Evolutionary conservation across 2,329 filamentous ascomycete species (phyloP), one percentile per base, ranked within the genome.

Genomic region (Pestalotiopsis sp.): DNA sequence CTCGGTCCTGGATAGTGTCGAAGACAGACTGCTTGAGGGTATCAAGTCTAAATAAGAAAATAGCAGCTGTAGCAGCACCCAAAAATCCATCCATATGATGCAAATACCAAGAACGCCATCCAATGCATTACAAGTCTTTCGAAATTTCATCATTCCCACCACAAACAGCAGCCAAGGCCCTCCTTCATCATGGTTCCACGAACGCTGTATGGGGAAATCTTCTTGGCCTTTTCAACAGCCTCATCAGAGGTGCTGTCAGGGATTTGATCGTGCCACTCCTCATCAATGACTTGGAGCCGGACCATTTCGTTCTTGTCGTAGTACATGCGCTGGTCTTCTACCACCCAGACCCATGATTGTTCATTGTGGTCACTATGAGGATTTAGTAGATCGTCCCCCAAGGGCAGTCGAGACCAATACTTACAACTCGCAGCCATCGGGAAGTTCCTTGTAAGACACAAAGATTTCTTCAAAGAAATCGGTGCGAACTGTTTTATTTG

Each of bases 401-500:
- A 14, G 26, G n/a, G 24, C 3, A 22, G n/a, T 11, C 4, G 59
- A 10, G 22, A 61, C 3, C 7, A 24, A 39, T 30, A 81, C 90
- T 81, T 81, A 94, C 91, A 93, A 97, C 76, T 88, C 86, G 30
- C 90, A 89, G n/a, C 89, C 89, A 35, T 92, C 88, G 52, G 94
- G 92, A 3, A 97, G 85, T 71, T 93, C 89, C 66, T 89, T 86
- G 44, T 88, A 89, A 1, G 88, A 93, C 70, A 98, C 89, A 68
- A 93, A 91, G 39, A 99, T 94, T 71, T 98, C 94, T 73, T 95
- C 92, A 73, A 98, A 99, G 79, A 99, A 99, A 70, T 97, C 93
- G 3, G 94, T 91, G 62, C 90, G 89, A 68, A 98, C 89, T 91
- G 69, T 9, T 44, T 38, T n/a, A 56, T 71, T 26, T 69, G 56